These are phyloP conservation scores for Passiflora organensis DNA, from an alignment of 345 rosid genomes.

Conservation along the genomic window DNA sequence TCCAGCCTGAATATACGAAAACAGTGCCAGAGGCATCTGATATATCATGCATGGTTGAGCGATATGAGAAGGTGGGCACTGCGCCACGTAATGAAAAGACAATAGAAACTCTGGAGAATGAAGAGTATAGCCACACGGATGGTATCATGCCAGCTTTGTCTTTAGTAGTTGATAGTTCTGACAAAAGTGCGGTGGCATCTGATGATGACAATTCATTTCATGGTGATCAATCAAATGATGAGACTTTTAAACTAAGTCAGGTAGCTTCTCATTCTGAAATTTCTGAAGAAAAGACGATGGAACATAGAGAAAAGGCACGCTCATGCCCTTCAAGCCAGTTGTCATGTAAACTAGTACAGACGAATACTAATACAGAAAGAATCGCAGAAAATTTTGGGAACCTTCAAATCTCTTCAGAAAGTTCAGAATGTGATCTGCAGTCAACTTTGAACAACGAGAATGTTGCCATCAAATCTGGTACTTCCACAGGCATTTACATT, in stretches of 20 bases:
- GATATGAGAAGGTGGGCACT: conserved; percentile 9
- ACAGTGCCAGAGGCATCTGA: conserved; percentile 18
- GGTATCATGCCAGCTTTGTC: conserved; percentile 19
- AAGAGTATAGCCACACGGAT: conserved; percentile 19
- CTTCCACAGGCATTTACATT: conserved; percentile 26
- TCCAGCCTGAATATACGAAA: conserved; percentile 28
- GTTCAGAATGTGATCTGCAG: conserved; percentile 2
- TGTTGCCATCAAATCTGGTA: conserved; percentile 16
- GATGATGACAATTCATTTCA: conserved; percentile 12
- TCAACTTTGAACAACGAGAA: conserved; percentile 18
- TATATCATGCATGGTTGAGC: conserved; percentile 12
- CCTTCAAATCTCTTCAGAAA: conserved; percentile 8
- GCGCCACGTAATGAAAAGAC: conserved; percentile 11
- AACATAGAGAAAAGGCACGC: conserved; percentile 1
- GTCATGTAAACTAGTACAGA: conserved; percentile 9
- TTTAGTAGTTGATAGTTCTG: conserved; percentile 10
- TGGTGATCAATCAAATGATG: conserved; percentile 12
- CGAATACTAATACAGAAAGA: conserved; percentile 20
- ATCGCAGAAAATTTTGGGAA: conserved; percentile 14
- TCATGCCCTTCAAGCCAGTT: conserved; percentile 16
- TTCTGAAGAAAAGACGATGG: conserved; percentile 14
- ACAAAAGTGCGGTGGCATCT: conserved; percentile 13
- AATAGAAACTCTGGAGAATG: conserved; percentile 15
- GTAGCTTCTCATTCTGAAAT: conserved; percentile 8
- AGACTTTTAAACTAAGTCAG: conserved; percentile 11